These are phyloP conservation scores for Orbilia javanica DNA, from an alignment of 2,329 filamentous ascomycete genomes.

Conservation along the genomic window DNA sequence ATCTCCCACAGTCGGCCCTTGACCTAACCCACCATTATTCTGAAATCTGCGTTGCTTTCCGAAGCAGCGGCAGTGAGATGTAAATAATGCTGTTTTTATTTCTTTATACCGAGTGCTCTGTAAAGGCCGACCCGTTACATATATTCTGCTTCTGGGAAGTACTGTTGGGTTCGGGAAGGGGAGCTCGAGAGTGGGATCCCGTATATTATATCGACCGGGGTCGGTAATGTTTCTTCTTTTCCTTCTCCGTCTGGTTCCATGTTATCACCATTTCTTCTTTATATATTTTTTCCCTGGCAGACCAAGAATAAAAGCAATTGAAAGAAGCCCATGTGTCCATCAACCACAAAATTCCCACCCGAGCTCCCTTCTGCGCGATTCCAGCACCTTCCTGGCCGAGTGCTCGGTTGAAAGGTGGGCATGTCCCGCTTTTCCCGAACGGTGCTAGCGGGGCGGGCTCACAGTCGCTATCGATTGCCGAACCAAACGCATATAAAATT, in stretches of 20 bases:
- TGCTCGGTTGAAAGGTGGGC: conserved; percentile 41
- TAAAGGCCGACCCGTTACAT: conserved; percentile 5
- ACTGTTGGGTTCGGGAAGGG: not conserved
- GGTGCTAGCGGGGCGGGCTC: conserved; percentile 33
- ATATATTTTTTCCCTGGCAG: not conserved
- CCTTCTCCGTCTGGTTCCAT: not conserved
- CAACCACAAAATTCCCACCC: not conserved
- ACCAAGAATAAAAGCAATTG: conserved; percentile 8
- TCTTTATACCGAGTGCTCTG: conserved; percentile 18
- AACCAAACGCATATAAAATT: conserved; percentile 56
- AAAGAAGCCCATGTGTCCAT: not conserved
- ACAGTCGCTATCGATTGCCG: conserved; percentile 52
- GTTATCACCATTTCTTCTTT: not conserved
- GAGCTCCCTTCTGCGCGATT: conserved; percentile 55
- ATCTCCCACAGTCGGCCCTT: conserved; percentile 89
- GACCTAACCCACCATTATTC: conserved; percentile 97
- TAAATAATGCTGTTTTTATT: conserved; percentile 45
- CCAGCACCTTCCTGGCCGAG: conserved; percentile 41
- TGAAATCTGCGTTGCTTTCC: conserved; percentile 91
- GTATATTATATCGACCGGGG: not conserved
- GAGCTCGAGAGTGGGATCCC: not conserved
- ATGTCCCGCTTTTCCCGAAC: conserved; percentile 48
- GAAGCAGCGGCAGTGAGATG: conserved; percentile 86
- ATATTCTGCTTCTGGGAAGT: conserved; percentile 1
- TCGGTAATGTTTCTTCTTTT: conserved; percentile 20